Percentiles rank a stretch among this genome's conserved stretches.
Evolutionary conservation across 176 grass and related monocot species (phyloP).

Genomic region (Ensete ventricosum): DNA sequence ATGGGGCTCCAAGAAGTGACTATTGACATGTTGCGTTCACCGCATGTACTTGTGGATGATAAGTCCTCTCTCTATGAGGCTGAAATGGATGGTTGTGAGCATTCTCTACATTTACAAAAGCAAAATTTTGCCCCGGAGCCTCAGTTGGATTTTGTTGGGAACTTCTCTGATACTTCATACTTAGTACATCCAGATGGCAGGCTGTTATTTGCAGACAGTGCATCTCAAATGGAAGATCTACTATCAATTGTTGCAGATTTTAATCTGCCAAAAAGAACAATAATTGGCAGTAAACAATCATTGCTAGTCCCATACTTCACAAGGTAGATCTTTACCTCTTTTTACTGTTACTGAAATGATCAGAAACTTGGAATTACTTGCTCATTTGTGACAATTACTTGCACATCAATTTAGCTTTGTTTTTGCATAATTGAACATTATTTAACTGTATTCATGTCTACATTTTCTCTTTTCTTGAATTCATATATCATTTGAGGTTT

Average conservation of each 20-base stretch:
- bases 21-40: conserved; percentile 27
- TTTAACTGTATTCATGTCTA: background rate
- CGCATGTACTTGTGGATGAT: conserved; percentile 31
- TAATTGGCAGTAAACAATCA: conserved; percentile 43
- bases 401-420: background rate
- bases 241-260: conserved; percentile 45
- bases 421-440: background rate
- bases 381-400: background rate
- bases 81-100: conserved; percentile 27
- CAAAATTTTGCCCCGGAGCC: conserved; percentile 37
- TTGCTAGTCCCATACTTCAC: conserved; percentile 77
- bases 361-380: background rate
- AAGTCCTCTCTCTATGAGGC: conserved; percentile 39
- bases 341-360: background rate
- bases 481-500: no score
- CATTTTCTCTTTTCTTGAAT: no score
- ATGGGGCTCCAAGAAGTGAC: conserved; percentile 29
- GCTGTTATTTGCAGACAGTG: conserved; percentile 42
- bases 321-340: conserved; percentile 33
- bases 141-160: conserved; percentile 33
- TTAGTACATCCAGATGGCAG: conserved; percentile 34
- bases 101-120: conserved; percentile 28
- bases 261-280: conserved; percentile 31
- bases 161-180: conserved; percentile 17
- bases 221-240: conserved; percentile 48